A percentile compares a stretch with the other conserved stretches of the same genome.
phyloP scores from a whole-genome alignment of 192 early-diverging fungal species.

The Coemansia sp. region DNA sequence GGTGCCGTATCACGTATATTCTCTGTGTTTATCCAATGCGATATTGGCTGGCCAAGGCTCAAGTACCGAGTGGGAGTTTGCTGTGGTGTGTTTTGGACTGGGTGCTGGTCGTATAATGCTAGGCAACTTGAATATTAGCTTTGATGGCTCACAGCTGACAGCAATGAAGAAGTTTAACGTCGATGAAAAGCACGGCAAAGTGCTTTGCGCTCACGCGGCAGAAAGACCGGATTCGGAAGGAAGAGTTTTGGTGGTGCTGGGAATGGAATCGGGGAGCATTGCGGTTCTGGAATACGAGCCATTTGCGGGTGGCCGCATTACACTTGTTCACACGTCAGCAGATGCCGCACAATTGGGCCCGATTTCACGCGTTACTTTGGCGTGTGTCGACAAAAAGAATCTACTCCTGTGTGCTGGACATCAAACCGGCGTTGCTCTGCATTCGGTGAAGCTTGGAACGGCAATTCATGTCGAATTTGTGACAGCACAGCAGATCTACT shows the following conservation, averaged over 20 bases:
- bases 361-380: slow-evolving; percentile 15
- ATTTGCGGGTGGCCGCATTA: slow-evolving; percentile 14
- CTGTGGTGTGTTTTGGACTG: slow-evolving; percentile 31
- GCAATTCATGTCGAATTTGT: neutral
- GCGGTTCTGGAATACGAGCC: slow-evolving; percentile 33
- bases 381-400: slow-evolving; percentile 1
- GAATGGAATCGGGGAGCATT: slow-evolving; percentile 24
- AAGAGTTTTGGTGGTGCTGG: slow-evolving; percentile 21
- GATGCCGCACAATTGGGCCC: slow-evolving; percentile 14
- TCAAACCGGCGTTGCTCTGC: slow-evolving; percentile 8
- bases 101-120: slow-evolving; percentile 20
- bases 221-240: slow-evolving; percentile 17
- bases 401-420: slow-evolving; percentile 28
- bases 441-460: neutral
- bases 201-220: slow-evolving; percentile 4
- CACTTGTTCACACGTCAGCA: slow-evolving; percentile 5
- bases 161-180: slow-evolving; percentile 9
- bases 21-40: slow-evolving; percentile 33
- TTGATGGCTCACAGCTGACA: slow-evolving; percentile 29
- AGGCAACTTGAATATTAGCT: slow-evolving; percentile 26
- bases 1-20: slow-evolving; percentile 23
- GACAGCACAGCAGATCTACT: neutral
- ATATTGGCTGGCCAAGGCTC: slow-evolving; percentile 29
- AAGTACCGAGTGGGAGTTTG: slow-evolving; percentile 46
- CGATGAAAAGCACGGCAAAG: slow-evolving; percentile 18